Percentiles rank a stretch among this genome's conserved stretches.
These are phyloP conservation scores for Populus trichocarpa DNA, from an alignment of 441 rosid species.

Conservation along the genomic window DNA sequence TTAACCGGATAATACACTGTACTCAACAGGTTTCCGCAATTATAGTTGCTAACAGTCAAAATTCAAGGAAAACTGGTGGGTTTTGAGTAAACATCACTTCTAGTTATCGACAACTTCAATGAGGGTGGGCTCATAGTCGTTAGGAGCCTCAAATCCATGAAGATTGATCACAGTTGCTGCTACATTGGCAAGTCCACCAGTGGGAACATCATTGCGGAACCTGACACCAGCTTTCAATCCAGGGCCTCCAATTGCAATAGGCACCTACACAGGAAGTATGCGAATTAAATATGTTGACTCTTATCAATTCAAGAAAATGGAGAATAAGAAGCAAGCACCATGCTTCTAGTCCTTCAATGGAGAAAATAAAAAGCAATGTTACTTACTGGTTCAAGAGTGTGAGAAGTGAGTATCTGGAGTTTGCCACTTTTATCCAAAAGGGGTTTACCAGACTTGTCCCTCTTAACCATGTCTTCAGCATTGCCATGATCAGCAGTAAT, in stretches of 20 bases:
- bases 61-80: neutral
- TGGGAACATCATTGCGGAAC: slow-evolving; percentile 65
- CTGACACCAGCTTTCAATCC: slow-evolving; percentile 67
- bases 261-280: slow-evolving; percentile 47
- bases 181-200: slow-evolving; percentile 92
- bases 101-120: slow-evolving; percentile 68
- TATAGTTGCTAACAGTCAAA: slow-evolving; percentile 4
- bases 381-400: slow-evolving; percentile 91
- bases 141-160: slow-evolving; percentile 83
- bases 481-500: slow-evolving; percentile 99
- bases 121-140: slow-evolving; percentile 80
- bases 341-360: neutral
- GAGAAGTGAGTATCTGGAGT: slow-evolving; percentile 92
- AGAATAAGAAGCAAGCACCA: neutral
- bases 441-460: slow-evolving; percentile 89
- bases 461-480: slow-evolving; percentile 97
- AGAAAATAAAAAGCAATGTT: neutral
- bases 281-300: neutral
- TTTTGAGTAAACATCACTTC: too few species aligned
- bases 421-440: slow-evolving; percentile 65
- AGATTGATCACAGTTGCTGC: slow-evolving; percentile 98
- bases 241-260: slow-evolving; percentile 94
- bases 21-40: slow-evolving; percentile 5
- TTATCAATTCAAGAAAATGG: neutral
- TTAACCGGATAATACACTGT: neutral